Evolutionary conservation across 129 eudicot species (phyloP), one percentile per base, ranked within the genome.

Genomic region (Flaveria trinervia): DNA sequence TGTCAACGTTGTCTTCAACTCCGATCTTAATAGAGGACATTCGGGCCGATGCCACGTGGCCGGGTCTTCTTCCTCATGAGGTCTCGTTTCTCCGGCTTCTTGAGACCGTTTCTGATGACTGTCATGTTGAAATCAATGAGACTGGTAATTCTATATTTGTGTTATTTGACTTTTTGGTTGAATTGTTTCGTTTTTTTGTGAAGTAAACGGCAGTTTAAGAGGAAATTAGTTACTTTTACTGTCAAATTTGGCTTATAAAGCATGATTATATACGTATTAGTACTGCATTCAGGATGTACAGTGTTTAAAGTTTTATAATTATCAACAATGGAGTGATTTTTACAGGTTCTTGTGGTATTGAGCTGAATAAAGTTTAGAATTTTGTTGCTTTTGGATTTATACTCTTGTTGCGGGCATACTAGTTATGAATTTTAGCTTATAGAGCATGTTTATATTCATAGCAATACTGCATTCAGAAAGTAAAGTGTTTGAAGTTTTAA

Each of bases 41-140:
- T 4, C 99, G 92, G 13, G 83, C 90, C 48, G 92, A 89, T 56
- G 87, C 89, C 69, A 89, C 94, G 25, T 79, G 78, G 79, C 92
- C 94, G 6, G 99, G 99, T 48, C 97, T 95, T 20, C 94, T 86
- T 70, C 81, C 88, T 13, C 92, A 95, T 50, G 97, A 95, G 82
- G 80, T 95, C 12, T 86, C 92, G 23, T 84, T 95, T 65, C 96
- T 95, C 73, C 89, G 90, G 2, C 93, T 95, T 65, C 83, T 95
- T 9, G 99, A 91, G 39, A 82, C 82, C 4, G 70, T 95, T 18
- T 91, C 83, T 67, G 99, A 95, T 65, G 97, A 84, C 75, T 91
- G 99, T 61, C 68, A 12, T 4, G 86, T 94, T 7, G 94, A 87
- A 85, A 94, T 94, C 74, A 94, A 94, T 71, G 97, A 94, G 70